Evolutionary conservation across 495 filamentous ascomycete species (phyloP).

Genomic region (Hyaloscypha variabilis): DNA sequence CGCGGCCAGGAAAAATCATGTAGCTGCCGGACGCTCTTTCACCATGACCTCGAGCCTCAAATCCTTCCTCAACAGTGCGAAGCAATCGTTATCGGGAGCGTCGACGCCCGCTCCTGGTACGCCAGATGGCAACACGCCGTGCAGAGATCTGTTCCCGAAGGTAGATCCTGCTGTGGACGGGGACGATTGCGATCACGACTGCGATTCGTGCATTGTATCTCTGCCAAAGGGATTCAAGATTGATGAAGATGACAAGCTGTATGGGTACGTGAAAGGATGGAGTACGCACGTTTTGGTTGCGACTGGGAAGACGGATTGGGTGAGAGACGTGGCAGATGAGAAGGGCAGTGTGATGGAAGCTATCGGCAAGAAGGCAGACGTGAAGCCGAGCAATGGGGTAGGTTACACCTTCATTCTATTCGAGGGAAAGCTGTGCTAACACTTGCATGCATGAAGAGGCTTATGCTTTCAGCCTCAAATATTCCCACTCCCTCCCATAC

Average conservation of each 20-base stretch:
- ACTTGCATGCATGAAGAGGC: conserved; percentile 54
- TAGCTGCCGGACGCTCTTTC: background rate
- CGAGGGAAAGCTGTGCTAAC: background rate
- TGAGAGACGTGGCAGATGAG: conserved; percentile 86
- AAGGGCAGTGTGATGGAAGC: conserved; percentile 95
- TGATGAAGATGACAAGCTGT: conserved; percentile 77
- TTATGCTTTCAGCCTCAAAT: conserved; percentile 94
- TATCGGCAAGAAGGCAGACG: conserved; percentile 58
- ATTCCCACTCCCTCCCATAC: conserved; percentile 73
- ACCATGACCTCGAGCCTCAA: conserved; percentile 28
- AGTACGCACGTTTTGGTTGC: conserved; percentile 88
- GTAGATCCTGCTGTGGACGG: conserved; percentile 76
- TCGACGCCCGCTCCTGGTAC: conserved; percentile 26
- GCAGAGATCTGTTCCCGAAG: conserved; percentile 58
- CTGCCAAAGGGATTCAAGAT: conserved; percentile 74
- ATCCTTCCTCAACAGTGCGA: conserved; percentile 23
- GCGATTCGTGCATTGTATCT: conserved; percentile 75
- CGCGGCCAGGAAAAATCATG: background rate
- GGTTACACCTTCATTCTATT: conserved; percentile 30
- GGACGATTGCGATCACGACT: conserved; percentile 89
- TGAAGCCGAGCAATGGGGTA: conserved; percentile 77
- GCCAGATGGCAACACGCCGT: conserved; percentile 21
- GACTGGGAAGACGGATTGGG: conserved; percentile 95
- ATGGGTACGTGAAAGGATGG: conserved; percentile 88
- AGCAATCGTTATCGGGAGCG: conserved; percentile 25